Evolutionary conservation across 129 eudicot genomes (phyloP).

Genomic region (Erigeron canadensis): DNA sequence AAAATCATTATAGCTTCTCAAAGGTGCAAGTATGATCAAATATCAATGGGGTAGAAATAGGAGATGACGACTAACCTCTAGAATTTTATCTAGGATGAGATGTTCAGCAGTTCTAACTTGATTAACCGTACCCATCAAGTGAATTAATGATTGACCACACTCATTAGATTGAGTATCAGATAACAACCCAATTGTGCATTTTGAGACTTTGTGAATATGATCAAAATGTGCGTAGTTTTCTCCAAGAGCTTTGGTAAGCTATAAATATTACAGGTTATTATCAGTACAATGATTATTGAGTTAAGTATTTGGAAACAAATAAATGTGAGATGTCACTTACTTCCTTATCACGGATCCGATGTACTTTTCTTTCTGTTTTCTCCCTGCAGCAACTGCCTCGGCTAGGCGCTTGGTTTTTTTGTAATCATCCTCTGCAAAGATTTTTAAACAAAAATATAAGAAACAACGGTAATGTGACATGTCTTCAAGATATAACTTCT

Average conservation of each 20-base stretch:
- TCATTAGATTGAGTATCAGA: slow-evolving; percentile 12
- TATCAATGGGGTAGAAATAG: neutral
- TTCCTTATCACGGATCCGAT: neutral
- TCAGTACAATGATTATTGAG: neutral
- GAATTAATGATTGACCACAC: slow-evolving; percentile 11
- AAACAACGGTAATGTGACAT: neutral
- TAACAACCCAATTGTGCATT: slow-evolving; percentile 22
- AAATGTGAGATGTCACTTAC: neutral
- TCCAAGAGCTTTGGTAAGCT: slow-evolving; percentile 7
- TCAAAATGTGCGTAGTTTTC: slow-evolving; percentile 9
- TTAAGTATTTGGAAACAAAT: neutral
- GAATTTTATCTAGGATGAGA: slow-evolving; percentile 23
- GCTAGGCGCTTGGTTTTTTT: neutral
- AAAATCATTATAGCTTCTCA: no score
- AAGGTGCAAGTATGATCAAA: neutral
- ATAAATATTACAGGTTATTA: neutral
- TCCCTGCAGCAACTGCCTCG: neutral
- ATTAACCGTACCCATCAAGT: slow-evolving; percentile 25
- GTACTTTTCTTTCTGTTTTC: neutral
- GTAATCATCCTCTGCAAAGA: neutral
- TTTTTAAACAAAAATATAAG: neutral
- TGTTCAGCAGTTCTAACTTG: slow-evolving; percentile 28
- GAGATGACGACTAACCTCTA: neutral
- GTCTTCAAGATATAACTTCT: neutral
- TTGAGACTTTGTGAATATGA: neutral